Evolutionary conservation across 345 rosid genomes (phyloP), one percentile per base, ranked within the genome.

Genomic region (Nasturtium officinale): DNA sequence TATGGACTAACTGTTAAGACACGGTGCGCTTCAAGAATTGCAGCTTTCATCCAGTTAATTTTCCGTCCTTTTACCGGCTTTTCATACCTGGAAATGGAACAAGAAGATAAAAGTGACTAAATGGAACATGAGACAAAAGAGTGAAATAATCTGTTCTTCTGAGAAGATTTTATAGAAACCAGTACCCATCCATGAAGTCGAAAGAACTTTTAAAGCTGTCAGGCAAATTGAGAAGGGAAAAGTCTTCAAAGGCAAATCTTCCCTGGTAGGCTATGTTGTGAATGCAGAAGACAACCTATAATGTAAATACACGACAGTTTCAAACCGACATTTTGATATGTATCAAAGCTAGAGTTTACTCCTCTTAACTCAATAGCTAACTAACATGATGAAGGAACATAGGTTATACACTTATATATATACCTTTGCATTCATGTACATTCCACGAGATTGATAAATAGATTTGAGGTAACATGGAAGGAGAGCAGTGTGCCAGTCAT

Each of bases 21-120:
- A 79, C 87, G 81, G 75, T 87, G 67, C 1, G 96, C 72, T 88
- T 95, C 96, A 21, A 89, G 74, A 69, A 95, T 82, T 46, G 83
- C 99, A 78, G 93, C 96, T 71, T 95, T 91, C 97, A 95, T 84
- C 99, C 99, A 95, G 69, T 95, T 95, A 75, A 91, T 88, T 77
- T 95, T 95, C 82, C 96, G 84, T 70, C 99, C 99, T 81, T 86
- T 85, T 26, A 69, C 83, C 1, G 99, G 97, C 80, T 88, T 83
- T 5, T 63, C 17, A 65, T 85, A 64, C 61, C 98, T 92, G 79
- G 59, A 48, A 11, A 69, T 17, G 7, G 32, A 62, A 62, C 63
- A 69, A 57, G 21, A 6, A 72, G 17, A 18, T n/a, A 37, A 11
- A 7, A 52, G 26, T 16, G 35, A 42, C 47, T 50, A 26, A 33